phyloP scores from a whole-genome alignment of 164 flowering plant genomes.

The Umbilicus rupestris region DNA sequence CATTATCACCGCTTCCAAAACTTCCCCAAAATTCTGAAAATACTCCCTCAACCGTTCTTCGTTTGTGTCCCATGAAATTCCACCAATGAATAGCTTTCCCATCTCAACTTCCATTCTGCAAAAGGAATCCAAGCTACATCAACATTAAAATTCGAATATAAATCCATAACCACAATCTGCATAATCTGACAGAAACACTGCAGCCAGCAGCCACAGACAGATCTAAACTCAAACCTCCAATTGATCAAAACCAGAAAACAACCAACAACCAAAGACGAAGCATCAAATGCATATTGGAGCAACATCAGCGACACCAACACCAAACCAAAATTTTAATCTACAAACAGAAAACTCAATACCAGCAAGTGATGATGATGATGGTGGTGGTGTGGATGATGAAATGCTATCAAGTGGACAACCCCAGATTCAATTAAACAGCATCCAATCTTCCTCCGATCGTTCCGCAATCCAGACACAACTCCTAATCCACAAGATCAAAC shows the following conservation, averaged over 20 bases:
- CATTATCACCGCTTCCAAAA: slow-evolving; percentile 78
- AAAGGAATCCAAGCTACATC: not conserved
- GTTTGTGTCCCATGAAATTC: slow-evolving; percentile 92
- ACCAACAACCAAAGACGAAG: not conserved
- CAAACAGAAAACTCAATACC: not conserved
- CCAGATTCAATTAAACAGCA: not conserved
- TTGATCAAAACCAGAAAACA: not conserved
- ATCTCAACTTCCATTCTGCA: slow-evolving; percentile 58
- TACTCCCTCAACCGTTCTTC: slow-evolving; percentile 75
- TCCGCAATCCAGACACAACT: not conserved
- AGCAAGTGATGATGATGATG: not conserved
- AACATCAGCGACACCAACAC: not conserved
- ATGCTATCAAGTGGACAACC: not conserved
- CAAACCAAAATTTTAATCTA: not conserved
- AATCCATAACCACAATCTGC: no score
- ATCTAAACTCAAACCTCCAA: not conserved
- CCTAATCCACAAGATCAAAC: not conserved
- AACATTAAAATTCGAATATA: not conserved
- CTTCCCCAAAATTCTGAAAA: slow-evolving; percentile 62
- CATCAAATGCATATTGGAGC: not conserved
- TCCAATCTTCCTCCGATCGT: not conserved
- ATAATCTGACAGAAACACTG: no score
- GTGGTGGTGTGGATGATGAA: no score
- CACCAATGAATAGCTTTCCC: slow-evolving; percentile 82
- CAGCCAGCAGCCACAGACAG: no score